These are phyloP conservation scores for Echria macrotheca DNA, from an alignment of 495 filamentous ascomycete genomes.

Conservation along the genomic window DNA sequence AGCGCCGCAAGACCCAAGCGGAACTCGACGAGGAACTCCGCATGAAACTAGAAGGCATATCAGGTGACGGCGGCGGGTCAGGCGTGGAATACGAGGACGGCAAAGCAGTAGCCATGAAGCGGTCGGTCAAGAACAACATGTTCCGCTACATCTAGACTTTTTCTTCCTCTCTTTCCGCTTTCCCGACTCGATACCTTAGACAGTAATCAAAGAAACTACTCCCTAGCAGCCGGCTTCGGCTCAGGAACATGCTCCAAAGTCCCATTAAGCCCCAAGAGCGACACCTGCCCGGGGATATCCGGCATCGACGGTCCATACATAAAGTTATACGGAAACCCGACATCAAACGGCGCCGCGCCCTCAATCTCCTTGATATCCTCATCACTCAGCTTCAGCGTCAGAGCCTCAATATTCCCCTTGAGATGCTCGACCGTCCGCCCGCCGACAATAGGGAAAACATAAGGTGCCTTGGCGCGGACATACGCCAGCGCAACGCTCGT, in stretches of 20 bases:
- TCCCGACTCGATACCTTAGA: too few species aligned
- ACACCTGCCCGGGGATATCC: not conserved
- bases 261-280: not conserved
- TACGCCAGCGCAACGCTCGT: slow-evolving; percentile 67
- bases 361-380: slow-evolving; percentile 66
- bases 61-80: slow-evolving; percentile 70
- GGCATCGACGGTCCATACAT: slow-evolving; percentile 37
- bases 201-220: too few species aligned
- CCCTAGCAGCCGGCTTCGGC: not conserved
- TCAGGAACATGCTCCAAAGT: not conserved
- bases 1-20: slow-evolving; percentile 44
- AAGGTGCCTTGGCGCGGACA: slow-evolving; percentile 65
- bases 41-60: slow-evolving; percentile 59
- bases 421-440: slow-evolving; percentile 55
- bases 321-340: slow-evolving; percentile 56
- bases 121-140: slow-evolving; percentile 73
- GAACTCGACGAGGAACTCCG: slow-evolving; percentile 65
- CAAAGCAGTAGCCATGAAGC: slow-evolving; percentile 68
- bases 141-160: slow-evolving; percentile 49
- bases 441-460: slow-evolving; percentile 73
- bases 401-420: slow-evolving; percentile 62
- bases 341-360: slow-evolving; percentile 52
- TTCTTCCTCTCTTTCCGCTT: too few species aligned
- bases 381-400: slow-evolving; percentile 48
- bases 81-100: slow-evolving; percentile 79